phyloP scores from a whole-genome alignment of 805 yeast species.

The Candida railenensis region DNA sequence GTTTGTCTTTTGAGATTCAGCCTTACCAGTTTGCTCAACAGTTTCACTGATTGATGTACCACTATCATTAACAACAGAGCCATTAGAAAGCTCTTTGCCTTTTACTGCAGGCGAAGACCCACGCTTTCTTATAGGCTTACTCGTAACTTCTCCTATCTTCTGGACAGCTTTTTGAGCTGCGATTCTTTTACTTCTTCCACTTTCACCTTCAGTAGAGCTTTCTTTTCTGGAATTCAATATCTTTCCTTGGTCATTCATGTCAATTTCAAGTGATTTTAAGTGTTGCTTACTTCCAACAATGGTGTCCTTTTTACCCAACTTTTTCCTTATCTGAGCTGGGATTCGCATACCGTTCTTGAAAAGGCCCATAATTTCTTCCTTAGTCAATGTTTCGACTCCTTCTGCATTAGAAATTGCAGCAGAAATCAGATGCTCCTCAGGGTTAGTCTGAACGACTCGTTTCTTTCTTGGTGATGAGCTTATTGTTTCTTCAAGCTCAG shows the following conservation, averaged over 20 bases:
- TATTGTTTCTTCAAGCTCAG: background rate
- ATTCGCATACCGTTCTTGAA: slow-evolving; percentile 21
- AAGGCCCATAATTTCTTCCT: slow-evolving; percentile 19
- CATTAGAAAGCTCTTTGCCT: background rate
- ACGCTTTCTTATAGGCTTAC: slow-evolving; percentile 3
- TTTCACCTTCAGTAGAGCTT: slow-evolving; percentile 5
- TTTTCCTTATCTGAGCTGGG: slow-evolving; percentile 6
- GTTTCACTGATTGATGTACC: too few relatives aligned
- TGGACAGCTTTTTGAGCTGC: slow-evolving; percentile 6
- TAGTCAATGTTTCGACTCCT: slow-evolving; percentile 11
- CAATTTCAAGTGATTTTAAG: slow-evolving; percentile 18
- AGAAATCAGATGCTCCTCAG: background rate
- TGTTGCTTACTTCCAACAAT: background rate
- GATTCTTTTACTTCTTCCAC: slow-evolving; percentile 10
- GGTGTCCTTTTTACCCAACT: background rate
- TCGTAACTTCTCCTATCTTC: slow-evolving; percentile 1
- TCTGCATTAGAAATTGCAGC: background rate
- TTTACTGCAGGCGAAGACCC: background rate
- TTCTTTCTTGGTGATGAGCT: background rate
- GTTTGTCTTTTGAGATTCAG: too few relatives aligned
- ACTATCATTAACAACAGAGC: too few relatives aligned
- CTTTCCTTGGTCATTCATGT: slow-evolving; percentile 21
- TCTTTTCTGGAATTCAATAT: slow-evolving; percentile 10
- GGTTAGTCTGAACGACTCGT: background rate
- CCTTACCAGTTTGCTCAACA: too few relatives aligned